Percentiles rank a stretch among this genome's conserved stretches.
phyloP scores from a whole-genome alignment of 1,139 yeast genomes.

The Arxiozyma slooffiae region DNA sequence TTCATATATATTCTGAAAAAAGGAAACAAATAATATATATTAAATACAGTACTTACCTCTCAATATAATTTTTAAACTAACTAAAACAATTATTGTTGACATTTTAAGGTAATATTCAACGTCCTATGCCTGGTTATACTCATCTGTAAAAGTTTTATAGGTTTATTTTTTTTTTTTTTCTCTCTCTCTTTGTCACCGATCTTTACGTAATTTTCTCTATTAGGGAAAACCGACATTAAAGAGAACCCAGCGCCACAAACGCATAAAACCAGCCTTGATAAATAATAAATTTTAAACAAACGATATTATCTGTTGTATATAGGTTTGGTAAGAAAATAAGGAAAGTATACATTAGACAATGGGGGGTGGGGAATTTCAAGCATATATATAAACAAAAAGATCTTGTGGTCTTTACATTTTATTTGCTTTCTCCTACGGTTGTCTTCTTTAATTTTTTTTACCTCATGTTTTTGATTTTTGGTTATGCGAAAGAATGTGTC shows the following conservation, averaged over 20 bases:
- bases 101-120: background rate
- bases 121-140: background rate
- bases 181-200: background rate
- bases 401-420: background rate
- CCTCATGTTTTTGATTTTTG: background rate
- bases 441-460: background rate
- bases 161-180: background rate
- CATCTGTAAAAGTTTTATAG: too few relatives aligned
- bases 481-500: background rate
- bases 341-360: too few relatives aligned
- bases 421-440: background rate
- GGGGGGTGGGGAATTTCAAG: background rate
- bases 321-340: too few relatives aligned
- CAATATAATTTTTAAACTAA: too few relatives aligned
- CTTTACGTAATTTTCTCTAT: background rate
- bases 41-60: background rate
- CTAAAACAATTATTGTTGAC: too few relatives aligned
- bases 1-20: background rate
- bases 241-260: constrained; percentile 2
- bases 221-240: background rate
- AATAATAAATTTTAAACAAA: background rate
- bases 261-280: background rate
- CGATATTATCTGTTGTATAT: too few relatives aligned
- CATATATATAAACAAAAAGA: too few relatives aligned
- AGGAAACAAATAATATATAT: background rate